Percentiles rank a stretch among this genome's conserved stretches.
Evolutionary conservation across 345 rosid genomes (phyloP).

Genomic region (Rhizophora apiculata): DNA sequence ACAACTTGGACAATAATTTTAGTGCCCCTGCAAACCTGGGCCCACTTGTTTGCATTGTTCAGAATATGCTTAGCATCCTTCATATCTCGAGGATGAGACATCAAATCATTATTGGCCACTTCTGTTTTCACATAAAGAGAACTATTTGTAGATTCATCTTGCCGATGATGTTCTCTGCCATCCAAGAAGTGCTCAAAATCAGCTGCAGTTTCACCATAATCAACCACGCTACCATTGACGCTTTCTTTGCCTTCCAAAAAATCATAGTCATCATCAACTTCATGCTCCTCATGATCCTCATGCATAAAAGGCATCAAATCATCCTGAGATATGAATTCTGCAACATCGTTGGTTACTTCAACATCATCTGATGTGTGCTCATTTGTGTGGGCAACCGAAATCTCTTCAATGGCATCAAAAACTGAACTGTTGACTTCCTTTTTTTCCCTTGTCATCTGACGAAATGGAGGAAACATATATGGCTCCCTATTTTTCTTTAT

Average conservation of each 20-base stretch:
- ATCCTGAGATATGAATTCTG: constrained; percentile 47
- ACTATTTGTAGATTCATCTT: constrained; percentile 37
- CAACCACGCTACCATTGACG: constrained; percentile 52
- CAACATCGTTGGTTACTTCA: constrained; percentile 47
- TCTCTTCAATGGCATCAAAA: constrained; percentile 32
- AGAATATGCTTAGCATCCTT: constrained; percentile 30
- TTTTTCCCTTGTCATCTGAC: constrained; percentile 47
- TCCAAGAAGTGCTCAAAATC: constrained; percentile 42
- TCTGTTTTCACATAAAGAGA: constrained; percentile 32
- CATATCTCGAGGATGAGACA: constrained; percentile 31
- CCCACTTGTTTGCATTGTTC: constrained; percentile 57
- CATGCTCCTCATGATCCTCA: constrained; percentile 60
- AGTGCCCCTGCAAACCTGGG: constrained; percentile 78
- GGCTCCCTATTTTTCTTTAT: constrained; percentile 76
- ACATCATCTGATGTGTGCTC: constrained; percentile 33
- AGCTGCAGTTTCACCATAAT: constrained; percentile 46
- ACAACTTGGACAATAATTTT: constrained; percentile 94
- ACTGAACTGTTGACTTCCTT: constrained; percentile 38
- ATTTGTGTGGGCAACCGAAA: constrained; percentile 32
- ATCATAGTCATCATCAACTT: constrained; percentile 63
- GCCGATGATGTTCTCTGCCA: constrained; percentile 40
- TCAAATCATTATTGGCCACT: constrained; percentile 28
- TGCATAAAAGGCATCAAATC: constrained; percentile 29
- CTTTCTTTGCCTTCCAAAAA: constrained; percentile 46
- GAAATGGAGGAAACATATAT: constrained; percentile 82